Conservation (phyloP, 1,139 yeast genomes). For the Saccharomyces hybrid region DNA sequence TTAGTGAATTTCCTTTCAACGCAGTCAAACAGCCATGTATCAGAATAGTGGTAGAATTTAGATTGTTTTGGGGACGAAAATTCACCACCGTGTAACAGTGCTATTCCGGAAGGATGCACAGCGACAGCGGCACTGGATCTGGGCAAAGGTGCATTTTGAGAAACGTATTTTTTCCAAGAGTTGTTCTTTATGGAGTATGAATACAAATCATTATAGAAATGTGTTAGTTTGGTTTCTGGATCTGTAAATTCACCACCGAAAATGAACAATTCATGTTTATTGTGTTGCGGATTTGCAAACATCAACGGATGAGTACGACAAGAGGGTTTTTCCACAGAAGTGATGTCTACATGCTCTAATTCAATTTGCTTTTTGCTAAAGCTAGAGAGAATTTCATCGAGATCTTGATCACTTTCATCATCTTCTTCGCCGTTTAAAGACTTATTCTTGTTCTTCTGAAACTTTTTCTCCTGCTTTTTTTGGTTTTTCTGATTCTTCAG, state of each 20-base stretch:
- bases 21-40: slow-evolving; percentile 87
- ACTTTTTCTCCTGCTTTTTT: slow-evolving; percentile 63
- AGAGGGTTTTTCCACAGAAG: slow-evolving; percentile 50
- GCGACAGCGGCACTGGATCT: slow-evolving; percentile 92
- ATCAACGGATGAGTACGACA: slow-evolving; percentile 67
- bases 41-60: slow-evolving; percentile 93
- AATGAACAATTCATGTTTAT: slow-evolving; percentile 65
- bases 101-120: slow-evolving; percentile 83
- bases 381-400: slow-evolving; percentile 74
- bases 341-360: slow-evolving; percentile 63
- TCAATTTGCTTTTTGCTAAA: slow-evolving; percentile 73
- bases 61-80: slow-evolving; percentile 94
- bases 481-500: slow-evolving; percentile 73
- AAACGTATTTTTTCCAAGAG: slow-evolving; percentile 69
- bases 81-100: slow-evolving; percentile 90
- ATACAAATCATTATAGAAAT: slow-evolving; percentile 76
- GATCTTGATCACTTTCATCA: slow-evolving; percentile 83
- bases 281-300: slow-evolving; percentile 69
- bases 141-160: slow-evolving; percentile 86
- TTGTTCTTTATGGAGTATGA: slow-evolving; percentile 70
- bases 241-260: slow-evolving; percentile 81
- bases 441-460: slow-evolving; percentile 69
- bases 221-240: slow-evolving; percentile 42
- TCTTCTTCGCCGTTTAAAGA: slow-evolving; percentile 73
- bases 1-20: slow-evolving; percentile 85